Percentiles rank a stretch among this genome's conserved stretches.
phyloP scores from a whole-genome alignment of 2,329 filamentous ascomycete genomes.

The Colletotrichum lupini region DNA sequence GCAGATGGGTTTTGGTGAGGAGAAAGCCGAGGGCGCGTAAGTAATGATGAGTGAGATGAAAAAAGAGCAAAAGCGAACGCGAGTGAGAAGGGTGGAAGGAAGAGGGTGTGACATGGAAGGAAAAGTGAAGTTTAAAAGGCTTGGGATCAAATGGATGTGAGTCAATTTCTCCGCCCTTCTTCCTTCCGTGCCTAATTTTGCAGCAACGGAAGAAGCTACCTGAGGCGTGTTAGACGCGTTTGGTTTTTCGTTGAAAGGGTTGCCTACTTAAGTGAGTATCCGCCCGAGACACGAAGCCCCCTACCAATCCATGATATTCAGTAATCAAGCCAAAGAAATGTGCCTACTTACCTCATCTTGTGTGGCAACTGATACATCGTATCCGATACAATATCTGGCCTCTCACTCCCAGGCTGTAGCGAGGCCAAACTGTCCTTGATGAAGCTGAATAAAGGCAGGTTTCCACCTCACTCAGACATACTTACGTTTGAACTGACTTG shows the following conservation, averaged over 20 bases:
- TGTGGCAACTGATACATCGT: too few species aligned
- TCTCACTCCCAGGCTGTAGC: too few species aligned
- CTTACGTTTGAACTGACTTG: too few species aligned
- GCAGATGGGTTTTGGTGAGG: background rate
- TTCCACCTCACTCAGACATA: too few species aligned
- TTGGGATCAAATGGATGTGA: background rate
- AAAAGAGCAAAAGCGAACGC: background rate
- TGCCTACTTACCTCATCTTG: too few species aligned
- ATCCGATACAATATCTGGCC: accelerated
- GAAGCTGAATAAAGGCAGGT: accelerated
- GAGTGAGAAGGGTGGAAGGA: too few species aligned
- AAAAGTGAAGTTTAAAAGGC: background rate
- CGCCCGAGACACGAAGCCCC: background rate
- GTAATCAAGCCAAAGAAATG: too few species aligned
- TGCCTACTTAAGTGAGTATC: background rate
- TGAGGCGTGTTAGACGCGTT: too few species aligned
- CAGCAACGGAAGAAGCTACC: background rate
- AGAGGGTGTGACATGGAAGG: background rate
- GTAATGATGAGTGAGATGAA: background rate
- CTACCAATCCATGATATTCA: background rate
- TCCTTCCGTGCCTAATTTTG: background rate
- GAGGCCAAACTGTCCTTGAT: too few species aligned
- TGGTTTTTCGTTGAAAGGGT: background rate
- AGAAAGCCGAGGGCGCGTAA: background rate
- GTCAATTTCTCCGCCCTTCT: background rate